Percentiles rank a stretch among this genome's conserved stretches.
phyloP scores from a whole-genome alignment of 78 protist genomes.

The Cavenderia fasciculata region DNA sequence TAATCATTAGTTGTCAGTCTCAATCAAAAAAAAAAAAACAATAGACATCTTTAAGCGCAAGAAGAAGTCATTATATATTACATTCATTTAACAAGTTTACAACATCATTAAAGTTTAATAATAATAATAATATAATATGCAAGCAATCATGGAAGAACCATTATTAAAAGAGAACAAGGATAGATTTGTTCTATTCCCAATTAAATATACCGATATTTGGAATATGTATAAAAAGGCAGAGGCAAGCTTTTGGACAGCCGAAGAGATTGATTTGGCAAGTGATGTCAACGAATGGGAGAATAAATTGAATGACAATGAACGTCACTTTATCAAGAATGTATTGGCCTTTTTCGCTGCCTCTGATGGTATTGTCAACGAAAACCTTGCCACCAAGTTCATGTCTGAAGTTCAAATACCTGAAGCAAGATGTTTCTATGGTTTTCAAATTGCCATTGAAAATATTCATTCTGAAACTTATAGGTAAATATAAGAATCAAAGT shows the following conservation, averaged over 20 bases:
- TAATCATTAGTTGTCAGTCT: no score
- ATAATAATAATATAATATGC: conserved; percentile 20
- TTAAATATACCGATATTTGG: conserved; percentile 91
- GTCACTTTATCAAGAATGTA: conserved; percentile 93
- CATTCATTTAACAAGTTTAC: no score
- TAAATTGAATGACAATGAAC: conserved; percentile 91
- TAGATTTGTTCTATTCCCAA: conserved; percentile 96
- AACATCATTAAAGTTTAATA: no score
- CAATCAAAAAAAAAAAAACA: no score
- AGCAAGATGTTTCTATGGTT: conserved; percentile 99
- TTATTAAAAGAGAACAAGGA: conserved; percentile 79
- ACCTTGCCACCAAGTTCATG: conserved; percentile 94
- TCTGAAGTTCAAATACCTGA: conserved; percentile 97
- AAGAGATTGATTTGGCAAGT: conserved; percentile 95
- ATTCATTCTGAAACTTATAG: conserved; percentile 97
- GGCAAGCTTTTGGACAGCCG: conserved; percentile 98
- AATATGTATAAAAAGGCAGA: conserved; percentile 95
- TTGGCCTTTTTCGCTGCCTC: conserved; percentile 98
- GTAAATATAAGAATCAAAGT: neutral
- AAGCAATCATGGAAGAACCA: conserved; percentile 56
- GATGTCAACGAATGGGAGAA: conserved; percentile 91
- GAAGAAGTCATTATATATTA: no score
- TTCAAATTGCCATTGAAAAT: conserved; percentile 98
- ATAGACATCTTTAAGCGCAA: no score
- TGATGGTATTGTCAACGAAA: conserved; percentile 99